These are phyloP conservation scores for Boletus sp. DNA, from an alignment of 768 basidiomycete species.

Conservation along the genomic window DNA sequence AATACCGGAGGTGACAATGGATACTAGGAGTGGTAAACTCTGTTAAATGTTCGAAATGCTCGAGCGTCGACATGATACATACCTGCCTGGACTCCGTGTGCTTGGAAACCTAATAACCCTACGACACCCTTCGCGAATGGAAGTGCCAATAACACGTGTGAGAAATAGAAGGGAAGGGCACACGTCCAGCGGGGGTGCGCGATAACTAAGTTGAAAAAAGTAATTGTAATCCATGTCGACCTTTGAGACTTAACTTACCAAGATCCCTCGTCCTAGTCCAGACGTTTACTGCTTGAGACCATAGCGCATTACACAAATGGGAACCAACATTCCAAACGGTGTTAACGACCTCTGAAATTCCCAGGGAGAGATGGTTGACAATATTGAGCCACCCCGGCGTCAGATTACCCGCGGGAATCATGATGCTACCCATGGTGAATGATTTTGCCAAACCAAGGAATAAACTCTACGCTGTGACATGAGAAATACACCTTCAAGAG, in stretches of 20 bases:
- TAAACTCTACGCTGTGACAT: too few species aligned
- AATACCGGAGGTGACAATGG: not conserved
- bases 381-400: not conserved
- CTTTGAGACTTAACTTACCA: slow-evolving; percentile 3
- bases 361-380: not conserved
- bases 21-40: not conserved
- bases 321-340: accelerated
- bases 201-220: not conserved
- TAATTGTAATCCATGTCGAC: not conserved
- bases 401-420: too few species aligned
- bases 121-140: not conserved
- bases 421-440: not conserved
- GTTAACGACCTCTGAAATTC: not conserved
- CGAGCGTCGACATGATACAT: not conserved
- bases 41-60: not conserved
- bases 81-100: not conserved
- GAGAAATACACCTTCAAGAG: too few species aligned
- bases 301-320: accelerated
- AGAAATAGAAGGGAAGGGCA: not conserved
- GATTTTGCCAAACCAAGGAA: too few species aligned
- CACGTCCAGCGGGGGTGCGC: not conserved
- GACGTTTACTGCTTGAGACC: not conserved
- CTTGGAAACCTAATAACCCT: not conserved
- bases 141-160: not conserved
- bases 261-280: not conserved